These are phyloP conservation scores for Candida buenavistaensis DNA, from an alignment of 1,139 yeast species.

Conservation along the genomic window DNA sequence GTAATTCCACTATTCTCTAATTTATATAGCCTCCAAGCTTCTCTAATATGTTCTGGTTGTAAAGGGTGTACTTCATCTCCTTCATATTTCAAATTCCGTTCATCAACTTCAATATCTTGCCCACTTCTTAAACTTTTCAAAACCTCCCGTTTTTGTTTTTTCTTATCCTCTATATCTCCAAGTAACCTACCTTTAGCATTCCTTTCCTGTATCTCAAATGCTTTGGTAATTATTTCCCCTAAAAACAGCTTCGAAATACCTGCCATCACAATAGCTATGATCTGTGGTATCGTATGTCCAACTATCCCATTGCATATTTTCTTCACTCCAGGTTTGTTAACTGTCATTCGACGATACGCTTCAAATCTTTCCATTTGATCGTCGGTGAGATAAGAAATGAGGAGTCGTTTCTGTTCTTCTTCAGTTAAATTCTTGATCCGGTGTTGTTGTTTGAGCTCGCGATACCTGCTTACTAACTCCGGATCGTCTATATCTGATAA, in stretches of 20 bases:
- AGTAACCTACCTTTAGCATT: conserved; percentile 48
- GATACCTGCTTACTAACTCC: conserved; percentile 34
- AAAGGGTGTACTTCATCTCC: conserved; percentile 61
- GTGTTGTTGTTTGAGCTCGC: conserved; percentile 23
- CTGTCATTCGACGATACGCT: conserved; percentile 78
- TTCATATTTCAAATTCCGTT: conserved; percentile 28
- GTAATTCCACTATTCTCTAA: conserved; percentile 2
- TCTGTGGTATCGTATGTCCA: conserved; percentile 82
- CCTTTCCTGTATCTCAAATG: conserved; percentile 64
- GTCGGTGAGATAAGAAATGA: conserved; percentile 73
- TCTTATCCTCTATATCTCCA: conserved; percentile 38
- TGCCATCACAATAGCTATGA: conserved; percentile 77
- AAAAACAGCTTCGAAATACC: conserved; percentile 87
- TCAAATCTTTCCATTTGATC: conserved; percentile 89
- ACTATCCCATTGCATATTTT: conserved; percentile 77
- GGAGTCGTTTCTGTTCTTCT: conserved; percentile 60
- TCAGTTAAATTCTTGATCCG: conserved; percentile 29
- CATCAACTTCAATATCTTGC: conserved; percentile 30
- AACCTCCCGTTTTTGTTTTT: conserved; percentile 29
- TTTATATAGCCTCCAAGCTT: conserved; percentile 68
- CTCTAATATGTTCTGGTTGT: conserved; percentile 80
- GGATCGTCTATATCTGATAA: conserved; percentile 39
- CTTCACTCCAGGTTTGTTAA: conserved; percentile 78
- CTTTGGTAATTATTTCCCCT: conserved; percentile 84
- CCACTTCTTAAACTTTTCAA: conserved; percentile 31